Evolutionary conservation across 1,284 basidiomycete genomes (phyloP).

Genomic region (Nidula niveotomentosa): DNA sequence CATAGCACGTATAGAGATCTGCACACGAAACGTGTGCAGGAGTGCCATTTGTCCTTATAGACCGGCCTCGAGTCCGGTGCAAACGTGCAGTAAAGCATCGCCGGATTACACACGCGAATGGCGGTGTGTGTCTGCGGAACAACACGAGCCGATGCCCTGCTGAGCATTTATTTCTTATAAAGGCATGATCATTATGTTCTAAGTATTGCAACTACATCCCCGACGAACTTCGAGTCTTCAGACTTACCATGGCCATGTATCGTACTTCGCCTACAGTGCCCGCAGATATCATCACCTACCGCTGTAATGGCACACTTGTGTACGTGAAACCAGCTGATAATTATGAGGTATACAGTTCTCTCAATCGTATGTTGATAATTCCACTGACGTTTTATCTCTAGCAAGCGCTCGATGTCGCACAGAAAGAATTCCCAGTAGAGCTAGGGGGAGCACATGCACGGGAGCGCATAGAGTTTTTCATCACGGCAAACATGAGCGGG

Average conservation of each 20-base stretch:
- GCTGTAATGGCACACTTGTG: constrained; percentile 40
- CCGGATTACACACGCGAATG: too few relatives aligned
- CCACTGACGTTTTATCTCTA: constrained; percentile 19
- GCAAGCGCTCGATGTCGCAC: constrained; percentile 55
- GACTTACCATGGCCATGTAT: constrained; percentile 15
- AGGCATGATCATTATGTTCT: too few relatives aligned
- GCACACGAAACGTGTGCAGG: too few relatives aligned
- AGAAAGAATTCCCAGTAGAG: constrained; percentile 43
- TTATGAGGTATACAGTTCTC: constrained; percentile 38
- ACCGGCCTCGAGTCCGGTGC: too few relatives aligned
- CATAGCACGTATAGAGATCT: too few relatives aligned
- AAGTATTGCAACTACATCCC: too few relatives aligned
- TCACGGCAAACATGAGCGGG: constrained; percentile 32
- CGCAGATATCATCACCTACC: constrained; percentile 53
- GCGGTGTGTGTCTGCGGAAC: too few relatives aligned
- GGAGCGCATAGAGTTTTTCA: constrained; percentile 44
- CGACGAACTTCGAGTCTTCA: neutral
- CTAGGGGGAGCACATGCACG: constrained; percentile 34
- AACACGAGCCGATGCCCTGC: too few relatives aligned
- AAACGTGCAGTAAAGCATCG: too few relatives aligned
- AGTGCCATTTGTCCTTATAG: too few relatives aligned
- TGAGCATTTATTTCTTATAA: too few relatives aligned
- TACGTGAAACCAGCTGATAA: constrained; percentile 50
- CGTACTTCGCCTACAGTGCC: constrained; percentile 16
- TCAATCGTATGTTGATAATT: neutral